Conservation (phyloP, 2,329 filamentous ascomycete genomes). For the Raffaelea albimanens region DNA sequence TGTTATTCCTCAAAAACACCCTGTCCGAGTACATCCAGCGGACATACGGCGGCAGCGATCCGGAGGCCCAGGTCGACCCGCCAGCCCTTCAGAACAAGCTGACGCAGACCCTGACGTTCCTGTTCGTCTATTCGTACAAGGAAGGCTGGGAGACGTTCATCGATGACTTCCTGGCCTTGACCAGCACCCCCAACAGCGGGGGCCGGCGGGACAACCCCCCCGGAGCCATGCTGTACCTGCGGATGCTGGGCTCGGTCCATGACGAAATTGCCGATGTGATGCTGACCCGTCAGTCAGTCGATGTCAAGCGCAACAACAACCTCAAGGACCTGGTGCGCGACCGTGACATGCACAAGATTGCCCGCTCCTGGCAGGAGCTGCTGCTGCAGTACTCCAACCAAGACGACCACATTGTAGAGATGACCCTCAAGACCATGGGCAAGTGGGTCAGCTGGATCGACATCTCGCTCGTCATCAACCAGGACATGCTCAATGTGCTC, state of each 20-base stretch:
- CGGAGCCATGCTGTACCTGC: conserved; percentile 79
- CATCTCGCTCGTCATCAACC: conserved; percentile 85
- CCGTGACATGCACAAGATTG: conserved; percentile 81
- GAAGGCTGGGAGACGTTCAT: conserved; percentile 84
- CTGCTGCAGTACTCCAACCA: conserved; percentile 65
- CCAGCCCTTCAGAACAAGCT: conserved; percentile 88
- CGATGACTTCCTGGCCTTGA: conserved; percentile 76
- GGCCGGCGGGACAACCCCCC: conserved; percentile 56
- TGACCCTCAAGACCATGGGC: conserved; percentile 83
- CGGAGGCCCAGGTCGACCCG: conserved; percentile 52
- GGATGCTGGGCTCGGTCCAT: conserved; percentile 80
- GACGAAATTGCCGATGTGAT: conserved; percentile 96
- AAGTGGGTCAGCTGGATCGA: conserved; percentile 99
- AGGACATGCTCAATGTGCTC: conserved; percentile 74
- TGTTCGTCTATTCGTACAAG: conserved; percentile 82
- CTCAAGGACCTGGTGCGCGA: conserved; percentile 85
- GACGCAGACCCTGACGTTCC: conserved; percentile 86
- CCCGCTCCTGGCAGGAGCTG: conserved; percentile 84
- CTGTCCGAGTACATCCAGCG: conserved; percentile 73
- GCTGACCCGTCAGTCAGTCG: conserved; percentile 64
- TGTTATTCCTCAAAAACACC: conserved; percentile 69
- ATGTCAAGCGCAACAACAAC: conserved; percentile 77
- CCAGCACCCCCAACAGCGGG: conserved; percentile 52
- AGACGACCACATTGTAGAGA: conserved; percentile 67
- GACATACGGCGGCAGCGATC: conserved; percentile 51